Base-by-base conservation (phyloP, 2,329 filamentous ascomycete genomes). In the Calonectria hawksworthii region DNA sequence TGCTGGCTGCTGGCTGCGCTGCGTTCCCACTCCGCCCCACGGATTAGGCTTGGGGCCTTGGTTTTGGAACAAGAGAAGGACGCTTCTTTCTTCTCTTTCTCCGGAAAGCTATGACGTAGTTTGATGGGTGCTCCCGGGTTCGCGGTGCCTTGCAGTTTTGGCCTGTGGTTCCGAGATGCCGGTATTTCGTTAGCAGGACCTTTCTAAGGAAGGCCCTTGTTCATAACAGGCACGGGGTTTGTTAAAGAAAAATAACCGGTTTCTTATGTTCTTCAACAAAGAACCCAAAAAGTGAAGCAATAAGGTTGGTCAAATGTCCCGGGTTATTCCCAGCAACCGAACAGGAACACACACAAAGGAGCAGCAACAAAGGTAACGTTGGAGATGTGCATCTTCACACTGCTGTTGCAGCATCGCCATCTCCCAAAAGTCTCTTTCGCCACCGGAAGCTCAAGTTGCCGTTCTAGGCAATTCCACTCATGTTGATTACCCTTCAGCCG, bases 91-190 rank as follows among this genome's bases (percentile, higher is more conserved):
- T 13, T 34, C 10, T 36, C 23, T 38, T 21, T 18, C n/a, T 11
- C 13, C 13, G 21, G 23, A 23, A 44, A n/a, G 41, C 50, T 36
- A 74, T 74, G 72, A 74, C 72, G 72, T 74, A 70, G 67, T 2
- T 63, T 18, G 9, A 34, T 56, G 56, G 26, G 21, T 56, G 28
- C 30, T 38, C 54, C 54, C 50, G 66, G 61, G 61, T 70, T 36
- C 66, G n/a, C 59, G 70, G 70, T 65, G 65, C 71, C 71, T 74
- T 74, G 72, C 72, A 74, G 68, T 67, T 73, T 23, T 41, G 61
- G 26, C 36, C 13, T 41, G 9, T 52, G 28, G 16, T 44, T 30
- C 61, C 54, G 56, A 54, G 44, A 72, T 64, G 64, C 70, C 51
- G 56, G 64, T 68, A 67, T 56, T 61, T 44, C 56, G 4, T 63